Conservation (phyloP, 306 rosid species). For the Lathyrus tuberosus region DNA sequence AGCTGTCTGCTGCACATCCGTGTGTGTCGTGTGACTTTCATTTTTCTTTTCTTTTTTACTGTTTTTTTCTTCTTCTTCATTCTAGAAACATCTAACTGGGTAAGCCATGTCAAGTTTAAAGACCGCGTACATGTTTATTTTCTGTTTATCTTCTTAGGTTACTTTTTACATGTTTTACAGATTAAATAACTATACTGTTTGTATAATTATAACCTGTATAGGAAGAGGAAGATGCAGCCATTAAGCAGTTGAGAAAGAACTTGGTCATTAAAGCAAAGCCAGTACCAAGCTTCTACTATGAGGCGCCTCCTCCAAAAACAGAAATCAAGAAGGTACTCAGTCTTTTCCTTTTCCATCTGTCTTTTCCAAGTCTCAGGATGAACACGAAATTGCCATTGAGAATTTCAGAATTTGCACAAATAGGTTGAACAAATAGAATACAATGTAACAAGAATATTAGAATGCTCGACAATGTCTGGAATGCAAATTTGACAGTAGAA, state of each 20-base stretch:
- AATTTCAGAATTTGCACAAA: conserved; percentile 19
- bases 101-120: conserved; percentile 24
- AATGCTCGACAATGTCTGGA: conserved; percentile 8
- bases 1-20: conserved; percentile 22
- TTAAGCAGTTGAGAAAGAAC: conserved; percentile 80
- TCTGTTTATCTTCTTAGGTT: conserved; percentile 18
- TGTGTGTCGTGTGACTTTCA: conserved; percentile 1
- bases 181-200: conserved; percentile 26
- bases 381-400: conserved; percentile 18
- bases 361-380: conserved; percentile 29
- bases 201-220: conserved; percentile 39
- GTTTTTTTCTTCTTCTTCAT: neutral
- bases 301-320: conserved; percentile 81
- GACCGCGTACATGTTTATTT: conserved; percentile 12
- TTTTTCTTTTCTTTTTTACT: neutral
- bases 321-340: conserved; percentile 81
- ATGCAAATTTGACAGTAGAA: conserved; percentile 20
- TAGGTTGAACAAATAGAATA: conserved; percentile 18
- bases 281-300: conserved; percentile 91
- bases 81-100: conserved; percentile 21
- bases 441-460: neutral
- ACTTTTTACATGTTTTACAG: conserved; percentile 7
- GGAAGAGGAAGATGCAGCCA: conserved; percentile 97
- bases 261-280: conserved; percentile 95
- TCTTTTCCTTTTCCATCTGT: conserved; percentile 9